Evolutionary conservation across 2,329 filamentous ascomycete genomes (phyloP).

Genomic region (Fonsecaea pedrosoi): DNA sequence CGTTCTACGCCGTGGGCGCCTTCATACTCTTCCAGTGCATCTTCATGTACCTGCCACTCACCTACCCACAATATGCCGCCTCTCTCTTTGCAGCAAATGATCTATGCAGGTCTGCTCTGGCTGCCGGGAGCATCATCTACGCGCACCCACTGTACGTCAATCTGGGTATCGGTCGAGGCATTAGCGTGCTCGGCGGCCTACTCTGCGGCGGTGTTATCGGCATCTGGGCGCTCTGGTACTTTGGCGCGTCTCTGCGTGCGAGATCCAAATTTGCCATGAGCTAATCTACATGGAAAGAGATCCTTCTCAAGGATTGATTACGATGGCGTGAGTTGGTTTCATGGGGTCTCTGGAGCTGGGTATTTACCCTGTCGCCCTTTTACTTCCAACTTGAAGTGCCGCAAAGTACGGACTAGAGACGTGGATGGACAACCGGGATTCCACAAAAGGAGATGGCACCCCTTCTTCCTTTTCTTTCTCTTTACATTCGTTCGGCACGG

Average conservation of each 20-base stretch:
- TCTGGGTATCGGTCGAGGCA: conserved; percentile 46
- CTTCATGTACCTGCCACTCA: conserved; percentile 41
- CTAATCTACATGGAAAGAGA: background rate
- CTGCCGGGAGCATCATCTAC: conserved; percentile 47
- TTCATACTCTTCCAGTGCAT: conserved; percentile 42
- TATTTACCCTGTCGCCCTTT: too few relatives aligned
- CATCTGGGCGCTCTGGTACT: conserved; percentile 66
- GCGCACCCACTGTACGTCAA: conserved; percentile 46
- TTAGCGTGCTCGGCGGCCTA: conserved; percentile 47
- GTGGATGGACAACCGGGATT: too few relatives aligned
- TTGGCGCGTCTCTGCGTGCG: conserved; percentile 60
- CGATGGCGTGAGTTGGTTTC: too few relatives aligned
- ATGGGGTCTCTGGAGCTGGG: too few relatives aligned
- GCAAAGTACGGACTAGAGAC: too few relatives aligned
- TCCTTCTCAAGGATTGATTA: too few relatives aligned
- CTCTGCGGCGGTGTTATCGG: conserved; percentile 55
- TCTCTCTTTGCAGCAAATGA: conserved; percentile 42
- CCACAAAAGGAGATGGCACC: too few relatives aligned
- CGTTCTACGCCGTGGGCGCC: conserved; percentile 35
- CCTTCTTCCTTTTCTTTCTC: too few relatives aligned
- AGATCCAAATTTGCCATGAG: conserved; percentile 60
- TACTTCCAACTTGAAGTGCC: too few relatives aligned
- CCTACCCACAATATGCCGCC: conserved; percentile 40
- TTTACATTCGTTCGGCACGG: too few relatives aligned
- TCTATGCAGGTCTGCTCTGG: conserved; percentile 43